These are phyloP conservation scores for Cryomyces minteri DNA, from an alignment of 495 filamentous ascomycete species.

Conservation along the genomic window DNA sequence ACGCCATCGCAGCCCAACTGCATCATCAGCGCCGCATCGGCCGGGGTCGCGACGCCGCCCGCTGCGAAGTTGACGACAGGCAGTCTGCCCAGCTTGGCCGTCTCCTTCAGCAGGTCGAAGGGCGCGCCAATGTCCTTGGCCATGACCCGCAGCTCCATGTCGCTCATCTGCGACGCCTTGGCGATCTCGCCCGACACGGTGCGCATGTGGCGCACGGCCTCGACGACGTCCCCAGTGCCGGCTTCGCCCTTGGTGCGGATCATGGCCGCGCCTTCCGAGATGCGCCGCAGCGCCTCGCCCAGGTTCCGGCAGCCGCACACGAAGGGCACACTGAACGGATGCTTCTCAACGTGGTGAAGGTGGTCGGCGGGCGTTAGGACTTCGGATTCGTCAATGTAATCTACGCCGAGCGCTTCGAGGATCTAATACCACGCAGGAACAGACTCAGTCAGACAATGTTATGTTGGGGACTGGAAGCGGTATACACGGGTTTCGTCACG, in stretches of 20 bases:
- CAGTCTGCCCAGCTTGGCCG: constrained; percentile 68
- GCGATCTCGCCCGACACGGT: constrained; percentile 73
- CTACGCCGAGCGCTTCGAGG: constrained; percentile 81
- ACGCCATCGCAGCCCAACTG: constrained; percentile 95
- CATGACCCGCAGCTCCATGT: constrained; percentile 49
- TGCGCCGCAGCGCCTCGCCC: constrained; percentile 80
- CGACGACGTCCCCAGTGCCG: constrained; percentile 93
- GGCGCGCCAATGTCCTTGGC: constrained; percentile 69
- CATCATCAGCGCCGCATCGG: constrained; percentile 98
- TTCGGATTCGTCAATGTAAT: constrained; percentile 97
- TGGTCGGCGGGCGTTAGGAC: constrained; percentile 91
- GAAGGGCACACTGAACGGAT: constrained; percentile 68
- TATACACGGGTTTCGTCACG: no score
- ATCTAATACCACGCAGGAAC: constrained; percentile 33
- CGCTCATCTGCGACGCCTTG: constrained; percentile 40
- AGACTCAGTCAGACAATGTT: neutral
- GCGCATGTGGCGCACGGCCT: constrained; percentile 91
- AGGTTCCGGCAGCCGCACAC: constrained; percentile 95
- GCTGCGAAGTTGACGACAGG: constrained; percentile 98
- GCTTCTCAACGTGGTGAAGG: constrained; percentile 80
- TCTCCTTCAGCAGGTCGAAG: constrained; percentile 63
- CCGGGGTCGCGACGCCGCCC: constrained; percentile 90
- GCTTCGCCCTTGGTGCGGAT: constrained; percentile 98
- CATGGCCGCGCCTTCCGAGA: constrained; percentile 92
- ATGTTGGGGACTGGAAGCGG: neutral